Evolutionary conservation across 495 filamentous ascomycete species (phyloP), one percentile per base, ranked within the genome.

Genomic region (Platismatia glauca): DNA sequence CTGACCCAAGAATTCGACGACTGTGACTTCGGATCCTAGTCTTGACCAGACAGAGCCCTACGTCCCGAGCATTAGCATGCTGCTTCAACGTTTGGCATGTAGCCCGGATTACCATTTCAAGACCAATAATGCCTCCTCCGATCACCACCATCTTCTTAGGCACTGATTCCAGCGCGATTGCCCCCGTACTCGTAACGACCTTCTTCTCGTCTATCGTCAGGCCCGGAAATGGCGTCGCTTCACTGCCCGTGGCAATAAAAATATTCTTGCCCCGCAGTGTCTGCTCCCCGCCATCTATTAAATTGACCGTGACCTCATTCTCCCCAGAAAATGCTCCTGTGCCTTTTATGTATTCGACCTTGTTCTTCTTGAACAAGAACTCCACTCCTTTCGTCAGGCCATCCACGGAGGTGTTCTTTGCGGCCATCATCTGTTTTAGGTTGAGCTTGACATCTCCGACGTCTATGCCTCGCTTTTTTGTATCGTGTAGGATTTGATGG

Each of bases 81-180:
- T 38, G 33, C 52, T 50, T 38, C 18, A 61, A 22, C 44, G 34
- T 20, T 31, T 35, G 34, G 13, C 35, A 16, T 24, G 27, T 39
- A 39, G 22, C 34, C 43, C 56, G 52, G 58, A 57, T 58, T 74
- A 88, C 87, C 94, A 98, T 97, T 79, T 98, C 94, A 43, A 98
- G 84, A 73, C 94, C 94, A 71, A 98, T 98, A 74, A 98, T 98
- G 74, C 94, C 94, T 74, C 94, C 94, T 67, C 94, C 94, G 69
- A 98, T 97, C 66, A 98, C 94, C 65, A 93, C 79, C 90, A 98
- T 88, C 82, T 91, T 95, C 84, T 97, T 91, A 52, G 94, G 94
- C 37, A 97, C 89, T 81, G 95, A 81, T 66, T 88, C 78, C 52
- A 98, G 81, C 27, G 89, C 81, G 71, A 98, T 87, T 68, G 94